Evolutionary conservation across 2,329 filamentous ascomycete genomes (phyloP).

Genomic region (Beauveria asiatica): DNA sequence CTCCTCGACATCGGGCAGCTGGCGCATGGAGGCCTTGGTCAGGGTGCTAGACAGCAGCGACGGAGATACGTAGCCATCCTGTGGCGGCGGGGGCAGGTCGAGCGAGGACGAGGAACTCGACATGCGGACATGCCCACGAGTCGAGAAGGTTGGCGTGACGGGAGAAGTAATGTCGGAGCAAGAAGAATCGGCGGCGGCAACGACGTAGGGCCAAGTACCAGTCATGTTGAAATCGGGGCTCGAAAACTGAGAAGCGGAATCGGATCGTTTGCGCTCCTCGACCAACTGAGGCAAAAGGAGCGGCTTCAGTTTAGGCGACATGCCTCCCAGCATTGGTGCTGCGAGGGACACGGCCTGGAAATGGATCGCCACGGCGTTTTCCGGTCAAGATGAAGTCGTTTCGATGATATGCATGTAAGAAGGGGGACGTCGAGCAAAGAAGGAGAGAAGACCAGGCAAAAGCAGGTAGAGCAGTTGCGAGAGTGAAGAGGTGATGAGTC

Average conservation of each 20-base stretch:
- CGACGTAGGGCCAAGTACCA: constrained; percentile 24
- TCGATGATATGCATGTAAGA: constrained; percentile 1
- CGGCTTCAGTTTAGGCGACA: constrained; percentile 44
- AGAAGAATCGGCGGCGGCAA: constrained; percentile 44
- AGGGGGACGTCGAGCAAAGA: not conserved
- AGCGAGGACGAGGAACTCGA: constrained; percentile 74
- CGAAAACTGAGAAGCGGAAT: constrained; percentile 16
- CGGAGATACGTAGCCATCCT: constrained; percentile 48
- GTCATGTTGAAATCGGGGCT: constrained; percentile 26
- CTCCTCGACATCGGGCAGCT: constrained; percentile 75
- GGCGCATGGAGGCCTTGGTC: constrained; percentile 51
- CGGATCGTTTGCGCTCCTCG: constrained; percentile 38
- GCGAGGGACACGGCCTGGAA: constrained; percentile 7
- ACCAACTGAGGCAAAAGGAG: constrained; percentile 46
- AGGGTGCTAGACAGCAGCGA: constrained; percentile 10
- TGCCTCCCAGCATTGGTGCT: constrained; percentile 18
- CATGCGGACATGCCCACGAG: constrained; percentile 54
- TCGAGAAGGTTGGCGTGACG: constrained; percentile 60
- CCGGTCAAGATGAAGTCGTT: not conserved
- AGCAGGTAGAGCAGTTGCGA: not conserved
- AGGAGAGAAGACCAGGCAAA: not conserved
- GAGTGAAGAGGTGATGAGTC: not conserved
- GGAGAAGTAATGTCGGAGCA: constrained; percentile 62
- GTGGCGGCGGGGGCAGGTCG: constrained; percentile 42
- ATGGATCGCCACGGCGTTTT: not conserved